A percentile compares a stretch with the other conserved stretches of the same genome.
Evolutionary conservation across 768 basidiomycete genomes (phyloP).

Genomic region (Lactarius hatsudake): DNA sequence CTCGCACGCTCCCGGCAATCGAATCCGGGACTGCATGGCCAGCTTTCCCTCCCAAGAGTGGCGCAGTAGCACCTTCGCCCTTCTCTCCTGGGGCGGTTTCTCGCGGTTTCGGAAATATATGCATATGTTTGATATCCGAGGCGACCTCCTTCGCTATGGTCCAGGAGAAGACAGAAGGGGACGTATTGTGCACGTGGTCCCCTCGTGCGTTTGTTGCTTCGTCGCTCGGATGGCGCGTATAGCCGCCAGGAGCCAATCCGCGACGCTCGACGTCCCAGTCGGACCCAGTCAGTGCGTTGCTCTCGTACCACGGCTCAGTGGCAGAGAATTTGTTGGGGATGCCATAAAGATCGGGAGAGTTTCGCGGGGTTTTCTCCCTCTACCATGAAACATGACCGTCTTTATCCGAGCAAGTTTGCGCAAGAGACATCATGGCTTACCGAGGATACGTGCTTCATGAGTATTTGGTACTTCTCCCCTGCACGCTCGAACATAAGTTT

Average conservation of each 20-base stretch:
- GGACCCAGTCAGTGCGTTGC: not conserved
- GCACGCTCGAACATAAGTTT: not conserved
- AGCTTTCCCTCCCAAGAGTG: not conserved
- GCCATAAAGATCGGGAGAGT: not conserved
- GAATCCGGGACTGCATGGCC: not conserved
- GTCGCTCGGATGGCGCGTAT: not conserved
- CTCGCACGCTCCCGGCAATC: not conserved
- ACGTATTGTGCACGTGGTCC: not conserved
- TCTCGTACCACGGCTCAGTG: not conserved
- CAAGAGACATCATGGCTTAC: not conserved
- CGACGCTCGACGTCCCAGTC: not conserved
- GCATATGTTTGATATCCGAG: not conserved
- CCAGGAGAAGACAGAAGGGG: conserved; percentile 1
- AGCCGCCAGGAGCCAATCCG: not conserved
- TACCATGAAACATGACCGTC: not conserved
- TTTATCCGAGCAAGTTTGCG: not conserved
- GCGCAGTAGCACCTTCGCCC: not conserved
- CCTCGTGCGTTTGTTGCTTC: not conserved
- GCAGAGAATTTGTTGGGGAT: not conserved
- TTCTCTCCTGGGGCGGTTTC: not conserved
- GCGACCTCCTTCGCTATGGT: not conserved
- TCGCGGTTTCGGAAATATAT: not conserved
- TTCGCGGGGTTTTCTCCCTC: not conserved
- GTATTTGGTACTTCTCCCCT: not conserved
- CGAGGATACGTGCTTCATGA: not conserved